Base-by-base conservation (phyloP, 495 filamentous ascomycete genomes). In the Lasiosphaeria miniovina region DNA sequence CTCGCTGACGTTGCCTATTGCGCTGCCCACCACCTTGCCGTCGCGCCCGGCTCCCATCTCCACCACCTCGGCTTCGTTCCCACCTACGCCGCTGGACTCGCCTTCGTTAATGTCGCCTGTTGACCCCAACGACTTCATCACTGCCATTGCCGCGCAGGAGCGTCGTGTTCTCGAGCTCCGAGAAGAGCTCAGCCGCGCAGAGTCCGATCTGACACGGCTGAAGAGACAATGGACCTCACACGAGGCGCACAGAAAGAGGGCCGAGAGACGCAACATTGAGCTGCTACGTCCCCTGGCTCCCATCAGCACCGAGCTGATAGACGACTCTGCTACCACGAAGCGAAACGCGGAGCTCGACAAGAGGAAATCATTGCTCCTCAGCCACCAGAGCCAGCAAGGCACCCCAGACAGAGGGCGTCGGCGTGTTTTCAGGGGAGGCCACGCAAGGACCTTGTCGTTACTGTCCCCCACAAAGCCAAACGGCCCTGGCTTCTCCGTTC, bases 131-230 rank as follows among this genome's bases (percentile, higher is more conserved):
- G 82, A 85, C n/a, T 88, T 96, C 61, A 84, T 98, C 45, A 90
- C 90, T 40, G 89, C 90, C 36, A 86, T 98, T 57, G 94, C 94
- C 12, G 88, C 90, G 5, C 92, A 97, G 72, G 94, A 98, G 70
- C 85, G 94, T n/a, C 85, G 84, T 54, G 93, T 98, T 6, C 76
- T 98, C 46, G 94, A 98, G 76, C 78, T 98, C 36, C 87, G 86
- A 52, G 94, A 98, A 71, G 94, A 97, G 70, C 79, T 98, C 11
- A 71, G 76, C 7, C 86, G 86, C 55, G 93, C 94, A 9, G 94
- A 98, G 68, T 69, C 72, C 4, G 91, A 96, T 38, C 76, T 98
- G 58, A 74, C 77, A 36, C 84, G 77, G 58, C 76, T 98, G 51
- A 96, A 96, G 73, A 88, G 84, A 60, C 90, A 94, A 66, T 87